Evolutionary conservation across 345 rosid species (phyloP), one percentile per base, ranked within the genome.

Genomic region (Salix udensis): DNA sequence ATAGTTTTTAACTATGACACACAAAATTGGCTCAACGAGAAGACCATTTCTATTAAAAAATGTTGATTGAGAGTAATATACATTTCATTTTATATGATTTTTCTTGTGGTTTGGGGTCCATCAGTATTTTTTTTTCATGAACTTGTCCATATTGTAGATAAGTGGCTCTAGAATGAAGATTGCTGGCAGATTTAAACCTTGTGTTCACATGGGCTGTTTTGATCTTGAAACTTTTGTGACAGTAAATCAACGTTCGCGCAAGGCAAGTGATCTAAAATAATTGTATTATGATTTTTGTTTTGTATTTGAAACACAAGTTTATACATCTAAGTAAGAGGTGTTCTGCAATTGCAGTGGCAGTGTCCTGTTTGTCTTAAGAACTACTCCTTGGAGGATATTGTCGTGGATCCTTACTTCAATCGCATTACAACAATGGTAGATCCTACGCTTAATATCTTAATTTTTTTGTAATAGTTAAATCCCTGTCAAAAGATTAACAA

Each of bases 301-400:
- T 69, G 12, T 67, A 40, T 24, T 36, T 23, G 34, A 18, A 55
- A 65, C 67, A 65, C 30, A 40, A 36, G 68, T 50, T 55, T 62
- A 30, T 36, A 36, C 24, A 60, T 36, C 69, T 73, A 28, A 67
- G 44, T 4, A 9, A 40, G 76, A 76, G 40, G 31, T 10, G 36
- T 71, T 46, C 37, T 1, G 19, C 40, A 18, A 11, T 55, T 83
- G 85, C 85, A 83, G 85, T 83, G 85, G 85, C 85, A 83, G 70
- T 83, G 85, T 48, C 85, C 85, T 36, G 73, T 83, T 69, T 83
- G 85, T 61, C 76, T 83, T 13, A 76, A 79, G 78, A 83, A 83
- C 74, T 83, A 79, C 46, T 73, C 77, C 67, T 66, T 83, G 85
- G 85, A 79, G 42, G 74, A 76, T 24, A 12, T 83, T 26, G 70